These are phyloP conservation scores for Candolleomyces aberdarensis DNA, from an alignment of 768 basidiomycete species.

Conservation along the genomic window DNA sequence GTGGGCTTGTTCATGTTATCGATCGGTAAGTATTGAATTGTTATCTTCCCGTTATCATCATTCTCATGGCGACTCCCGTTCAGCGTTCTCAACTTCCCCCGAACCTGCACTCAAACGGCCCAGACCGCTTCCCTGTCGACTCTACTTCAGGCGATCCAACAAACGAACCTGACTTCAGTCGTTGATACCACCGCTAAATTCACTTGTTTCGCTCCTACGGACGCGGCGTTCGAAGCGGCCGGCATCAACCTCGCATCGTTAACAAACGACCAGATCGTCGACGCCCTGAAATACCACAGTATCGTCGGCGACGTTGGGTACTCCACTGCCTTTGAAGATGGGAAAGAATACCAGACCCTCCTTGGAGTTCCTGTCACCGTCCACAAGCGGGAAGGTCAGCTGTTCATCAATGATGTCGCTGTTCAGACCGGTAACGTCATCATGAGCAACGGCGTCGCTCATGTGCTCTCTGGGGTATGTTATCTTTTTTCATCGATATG, in stretches of 20 bases:
- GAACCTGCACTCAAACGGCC: conserved; percentile 3
- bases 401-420: conserved; percentile 8
- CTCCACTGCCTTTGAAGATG: conserved; percentile 8
- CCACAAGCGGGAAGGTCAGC: conserved; percentile 6
- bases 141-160: neutral
- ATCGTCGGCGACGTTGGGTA: conserved; percentile 8
- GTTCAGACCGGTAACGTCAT: conserved; percentile 4
- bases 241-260: neutral
- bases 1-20: conserved; percentile 6
- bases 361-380: conserved; percentile 5
- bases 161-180: neutral
- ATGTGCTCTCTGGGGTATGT: conserved; percentile 5
- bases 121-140: neutral
- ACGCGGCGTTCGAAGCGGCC: conserved; percentile 2
- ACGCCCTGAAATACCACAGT: conserved; percentile 9
- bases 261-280: neutral
- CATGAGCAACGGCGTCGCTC: conserved; percentile 9
- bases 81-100: conserved; percentile 10
- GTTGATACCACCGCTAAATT: conserved; percentile 9
- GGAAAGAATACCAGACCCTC: conserved; percentile 1
- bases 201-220: conserved; percentile 9
- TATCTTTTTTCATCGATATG: neutral
- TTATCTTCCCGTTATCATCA: neutral
- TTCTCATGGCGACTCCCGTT: neutral
- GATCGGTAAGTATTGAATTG: neutral